Evolutionary conservation across 1,139 yeast genomes (phyloP), one percentile per base, ranked within the genome.

Genomic region (Hemisphaericaspora xylofermentans): DNA sequence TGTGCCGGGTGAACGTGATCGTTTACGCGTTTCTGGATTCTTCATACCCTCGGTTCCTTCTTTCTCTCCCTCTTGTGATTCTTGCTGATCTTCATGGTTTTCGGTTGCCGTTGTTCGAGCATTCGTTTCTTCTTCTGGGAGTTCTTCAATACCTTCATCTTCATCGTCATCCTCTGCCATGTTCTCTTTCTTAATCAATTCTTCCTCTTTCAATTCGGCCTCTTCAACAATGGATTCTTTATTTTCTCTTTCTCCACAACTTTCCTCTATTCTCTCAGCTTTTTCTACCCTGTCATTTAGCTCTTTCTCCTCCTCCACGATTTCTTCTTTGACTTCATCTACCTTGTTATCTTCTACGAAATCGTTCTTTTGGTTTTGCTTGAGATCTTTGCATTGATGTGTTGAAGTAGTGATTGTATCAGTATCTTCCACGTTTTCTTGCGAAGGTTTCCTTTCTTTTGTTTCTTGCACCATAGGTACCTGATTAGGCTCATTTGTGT

Each of bases 1-100:
- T 5, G 27, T 9, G 10, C 58, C 51, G 15, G 62, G 57, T 4
- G 72, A 44, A n/a, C 42, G 66, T 1, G 74, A 66, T 21, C 51
- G 40, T 39, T 46, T 44, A 32, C 50, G 42, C 13, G 50, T 28
- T 8, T 35, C 38, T 13, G 25, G 30, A 19, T 37, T 34, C 18
- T 28, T 13, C 10, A 33, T 29, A 8, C 27, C 41, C n/a, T n/a
- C n/a, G n/a, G n/a, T n/a, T n/a, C n/a, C n/a, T n/a, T n/a, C n/a
- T n/a, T n/a, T n/a, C n/a, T n/a, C n/a, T n/a, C n/a, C n/a, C n/a
- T n/a, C n/a, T n/a, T n/a, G n/a, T n/a, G n/a, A n/a, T n/a, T 46
- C 40, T 33, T 13, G 31, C 26, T 14, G 18, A 4, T 22, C 24
- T 29, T 17, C 37, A 22, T 41, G 45, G n/a, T n/a, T n/a, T n/a